Percentiles rank a stretch among this genome's conserved stretches.
Evolutionary conservation across 2,329 filamentous ascomycete genomes (phyloP).

Genomic region (Esteya vermicola): DNA sequence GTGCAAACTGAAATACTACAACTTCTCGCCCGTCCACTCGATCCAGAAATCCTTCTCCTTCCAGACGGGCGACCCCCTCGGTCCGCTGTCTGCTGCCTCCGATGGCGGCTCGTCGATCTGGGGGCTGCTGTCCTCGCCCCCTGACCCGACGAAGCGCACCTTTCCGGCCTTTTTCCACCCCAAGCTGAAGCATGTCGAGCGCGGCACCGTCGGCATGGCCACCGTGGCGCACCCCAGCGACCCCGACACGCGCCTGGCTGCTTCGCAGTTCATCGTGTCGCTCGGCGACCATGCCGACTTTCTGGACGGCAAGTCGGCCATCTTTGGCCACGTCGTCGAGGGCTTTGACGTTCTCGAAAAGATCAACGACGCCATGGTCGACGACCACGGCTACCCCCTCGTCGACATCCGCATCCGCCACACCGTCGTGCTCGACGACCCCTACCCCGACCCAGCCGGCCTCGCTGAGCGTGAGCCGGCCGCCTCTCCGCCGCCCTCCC

Average conservation of each 20-base stretch:
- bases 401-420: constrained; percentile 94
- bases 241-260: constrained; percentile 68
- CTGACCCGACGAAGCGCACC: constrained; percentile 51
- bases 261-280: constrained; percentile 88
- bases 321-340: constrained; percentile 91
- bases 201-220: constrained; percentile 96
- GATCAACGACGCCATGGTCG: constrained; percentile 80
- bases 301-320: constrained; percentile 82
- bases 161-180: constrained; percentile 76
- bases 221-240: constrained; percentile 64
- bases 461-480: constrained; percentile 67
- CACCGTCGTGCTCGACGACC: constrained; percentile 83
- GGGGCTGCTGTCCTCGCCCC: constrained; percentile 62
- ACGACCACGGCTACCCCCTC: constrained; percentile 72
- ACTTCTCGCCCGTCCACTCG: constrained; percentile 83
- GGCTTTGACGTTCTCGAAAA: constrained; percentile 90
- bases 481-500: constrained; percentile 65
- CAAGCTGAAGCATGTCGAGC: constrained; percentile 76
- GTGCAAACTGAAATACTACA: constrained; percentile 98
- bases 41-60: constrained; percentile 94
- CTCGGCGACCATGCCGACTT: constrained; percentile 81
- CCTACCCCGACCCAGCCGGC: constrained; percentile 68
- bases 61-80: constrained; percentile 88
- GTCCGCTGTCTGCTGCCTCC: constrained; percentile 68
- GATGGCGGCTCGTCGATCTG: constrained; percentile 92